These are phyloP conservation scores for Mimosa pudica DNA, from an alignment of 306 rosid species.

Conservation along the genomic window DNA sequence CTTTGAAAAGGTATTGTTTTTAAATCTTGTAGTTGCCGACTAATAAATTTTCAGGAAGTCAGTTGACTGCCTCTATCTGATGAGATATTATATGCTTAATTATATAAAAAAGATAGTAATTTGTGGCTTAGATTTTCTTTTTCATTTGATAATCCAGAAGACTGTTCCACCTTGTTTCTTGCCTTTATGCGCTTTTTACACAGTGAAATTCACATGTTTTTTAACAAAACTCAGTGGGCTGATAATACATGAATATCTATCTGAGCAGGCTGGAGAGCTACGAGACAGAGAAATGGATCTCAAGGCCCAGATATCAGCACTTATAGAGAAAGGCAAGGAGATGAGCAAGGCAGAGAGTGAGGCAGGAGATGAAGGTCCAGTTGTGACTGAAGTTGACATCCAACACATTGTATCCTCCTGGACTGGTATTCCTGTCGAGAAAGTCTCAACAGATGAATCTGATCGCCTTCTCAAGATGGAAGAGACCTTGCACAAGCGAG, in stretches of 20 bases:
- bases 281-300: conserved; percentile 95
- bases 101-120: not conserved
- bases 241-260: conserved; percentile 30
- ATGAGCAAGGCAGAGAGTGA: conserved; percentile 97
- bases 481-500: conserved; percentile 84
- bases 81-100: not conserved
- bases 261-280: conserved; percentile 83
- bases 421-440: conserved; percentile 98
- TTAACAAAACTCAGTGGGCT: conserved; percentile 9
- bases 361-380: conserved; percentile 85
- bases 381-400: conserved; percentile 89
- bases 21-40: not conserved
- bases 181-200: not conserved
- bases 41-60: not conserved
- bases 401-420: conserved; percentile 87
- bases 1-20: conserved; percentile 75
- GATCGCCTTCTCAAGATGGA: conserved; percentile 98
- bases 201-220: conserved; percentile 1
- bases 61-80: not conserved
- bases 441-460: conserved; percentile 91
- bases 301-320: conserved; percentile 78
- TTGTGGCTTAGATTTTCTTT: not conserved
- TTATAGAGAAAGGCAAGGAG: conserved; percentile 88
- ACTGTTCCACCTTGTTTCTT: conserved; percentile 24
- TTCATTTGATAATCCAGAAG: conserved; percentile 22